These are phyloP conservation scores for Colletotrichum sp. DNA, from an alignment of 2,329 filamentous ascomycete species.

Conservation along the genomic window DNA sequence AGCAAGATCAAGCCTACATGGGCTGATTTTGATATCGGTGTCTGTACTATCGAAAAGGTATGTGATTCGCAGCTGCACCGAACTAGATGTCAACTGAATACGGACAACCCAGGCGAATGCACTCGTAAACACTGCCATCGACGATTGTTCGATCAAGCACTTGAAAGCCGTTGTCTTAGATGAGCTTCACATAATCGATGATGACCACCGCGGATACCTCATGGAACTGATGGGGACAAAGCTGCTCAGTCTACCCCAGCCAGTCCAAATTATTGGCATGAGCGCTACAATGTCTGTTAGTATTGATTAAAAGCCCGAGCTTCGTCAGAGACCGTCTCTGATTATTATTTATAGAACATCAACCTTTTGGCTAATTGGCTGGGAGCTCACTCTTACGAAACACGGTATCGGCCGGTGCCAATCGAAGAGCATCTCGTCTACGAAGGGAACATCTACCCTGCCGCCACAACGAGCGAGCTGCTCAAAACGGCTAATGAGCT, in stretches of 20 bases:
- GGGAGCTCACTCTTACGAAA: constrained; percentile 72
- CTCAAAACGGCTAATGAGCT: constrained; percentile 63
- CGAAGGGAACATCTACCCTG: constrained; percentile 70
- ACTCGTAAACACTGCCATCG: constrained; percentile 74
- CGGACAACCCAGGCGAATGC: constrained; percentile 65
- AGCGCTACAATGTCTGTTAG: constrained; percentile 76
- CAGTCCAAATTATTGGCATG: constrained; percentile 78
- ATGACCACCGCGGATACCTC: constrained; percentile 76
- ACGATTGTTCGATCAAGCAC: constrained; percentile 69
- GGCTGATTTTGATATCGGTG: constrained; percentile 77
- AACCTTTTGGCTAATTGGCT: constrained; percentile 74
- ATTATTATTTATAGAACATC: constrained; percentile 60
- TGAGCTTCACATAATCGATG: constrained; percentile 83
- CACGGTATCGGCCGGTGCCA: constrained; percentile 75
- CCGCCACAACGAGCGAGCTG: constrained; percentile 61
- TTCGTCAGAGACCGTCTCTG: neutral
- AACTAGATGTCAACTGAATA: neutral
- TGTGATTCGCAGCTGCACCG: neutral
- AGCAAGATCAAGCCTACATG: constrained; percentile 70
- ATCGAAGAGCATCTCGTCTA: constrained; percentile 78
- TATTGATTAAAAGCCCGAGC: neutral
- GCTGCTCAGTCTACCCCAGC: constrained; percentile 69
- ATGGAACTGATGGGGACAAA: constrained; percentile 78
- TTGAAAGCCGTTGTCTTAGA: constrained; percentile 74
- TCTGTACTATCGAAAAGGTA: constrained; percentile 80